phyloP scores from a whole-genome alignment of 495 filamentous ascomycete genomes.

The Lophiostoma macrostomum region DNA sequence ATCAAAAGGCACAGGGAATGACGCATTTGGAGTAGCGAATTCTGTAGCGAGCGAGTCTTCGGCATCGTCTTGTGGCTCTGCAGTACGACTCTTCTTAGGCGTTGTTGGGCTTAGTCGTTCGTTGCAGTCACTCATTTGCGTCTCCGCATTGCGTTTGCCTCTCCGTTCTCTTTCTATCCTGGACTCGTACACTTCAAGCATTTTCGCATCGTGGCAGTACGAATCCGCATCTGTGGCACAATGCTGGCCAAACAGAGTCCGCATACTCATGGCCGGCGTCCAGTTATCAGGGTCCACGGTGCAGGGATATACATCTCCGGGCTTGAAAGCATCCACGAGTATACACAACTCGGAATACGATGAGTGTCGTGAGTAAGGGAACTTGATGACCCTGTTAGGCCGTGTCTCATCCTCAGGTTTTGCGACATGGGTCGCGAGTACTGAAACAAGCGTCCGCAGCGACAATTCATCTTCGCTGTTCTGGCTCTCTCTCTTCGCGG shows the following conservation, averaged over 20 bases:
- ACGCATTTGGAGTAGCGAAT: neutral
- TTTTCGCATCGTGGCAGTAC: slow-evolving; percentile 67
- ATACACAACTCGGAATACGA: slow-evolving; percentile 76
- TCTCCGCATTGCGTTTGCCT: slow-evolving; percentile 7
- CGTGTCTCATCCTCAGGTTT: neutral
- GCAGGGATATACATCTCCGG: slow-evolving; percentile 79
- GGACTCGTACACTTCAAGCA: slow-evolving; percentile 43
- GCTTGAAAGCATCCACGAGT: slow-evolving; percentile 65
- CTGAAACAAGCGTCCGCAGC: slow-evolving; percentile 17
- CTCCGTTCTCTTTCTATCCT: slow-evolving; percentile 1
- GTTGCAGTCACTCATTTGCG: neutral
- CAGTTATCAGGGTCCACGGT: slow-evolving; percentile 66
- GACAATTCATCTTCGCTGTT: slow-evolving; percentile 12
- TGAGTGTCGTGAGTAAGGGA: slow-evolving; percentile 89
- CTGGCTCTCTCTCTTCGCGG: slow-evolving; percentile 12
- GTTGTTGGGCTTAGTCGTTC: neutral
- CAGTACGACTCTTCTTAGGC: neutral
- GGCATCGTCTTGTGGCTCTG: neutral
- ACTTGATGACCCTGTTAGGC: slow-evolving; percentile 43
- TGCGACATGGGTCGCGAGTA: slow-evolving; percentile 6
- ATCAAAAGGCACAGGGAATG: too few relatives aligned
- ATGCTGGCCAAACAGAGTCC: slow-evolving; percentile 65
- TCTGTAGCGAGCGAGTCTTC: neutral
- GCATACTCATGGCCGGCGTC: slow-evolving; percentile 61
- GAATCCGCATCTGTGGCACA: slow-evolving; percentile 57